Evolutionary conservation across 2,329 filamentous ascomycete species (phyloP).

Genomic region (Thelonectria rubi): DNA sequence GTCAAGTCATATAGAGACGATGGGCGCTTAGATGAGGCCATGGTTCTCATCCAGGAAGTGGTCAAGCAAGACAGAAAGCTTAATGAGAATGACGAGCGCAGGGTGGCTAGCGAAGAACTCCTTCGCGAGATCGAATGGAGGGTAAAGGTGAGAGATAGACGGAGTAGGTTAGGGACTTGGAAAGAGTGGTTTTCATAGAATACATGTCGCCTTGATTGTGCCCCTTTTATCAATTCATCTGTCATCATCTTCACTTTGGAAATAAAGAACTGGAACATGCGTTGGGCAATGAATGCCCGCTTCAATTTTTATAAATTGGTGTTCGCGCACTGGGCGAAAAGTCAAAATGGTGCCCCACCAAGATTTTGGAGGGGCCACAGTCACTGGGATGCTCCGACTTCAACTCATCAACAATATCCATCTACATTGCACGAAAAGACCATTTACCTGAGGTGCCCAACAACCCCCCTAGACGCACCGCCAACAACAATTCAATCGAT

Average conservation of each 20-base stretch:
- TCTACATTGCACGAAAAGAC: background rate
- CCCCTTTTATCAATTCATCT: background rate
- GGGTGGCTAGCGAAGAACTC: background rate
- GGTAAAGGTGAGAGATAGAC: no score
- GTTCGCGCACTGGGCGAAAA: slow-evolving; percentile 29
- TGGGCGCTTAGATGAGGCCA: background rate
- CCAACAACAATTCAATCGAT: background rate
- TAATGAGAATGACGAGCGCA: background rate
- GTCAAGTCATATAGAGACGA: background rate
- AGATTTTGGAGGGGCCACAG: slow-evolving; percentile 39
- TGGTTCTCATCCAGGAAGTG: background rate
- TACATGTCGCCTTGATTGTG: no score
- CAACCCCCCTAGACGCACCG: background rate
- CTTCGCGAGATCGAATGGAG: background rate
- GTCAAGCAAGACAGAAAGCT: background rate
- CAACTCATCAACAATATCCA: background rate
- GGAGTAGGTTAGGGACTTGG: no score
- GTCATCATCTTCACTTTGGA: background rate
- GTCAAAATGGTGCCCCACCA: slow-evolving; percentile 35
- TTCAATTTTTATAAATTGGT: slow-evolving; percentile 26
- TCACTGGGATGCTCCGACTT: slow-evolving; percentile 27
- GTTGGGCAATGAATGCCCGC: no score
- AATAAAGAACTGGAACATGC: background rate
- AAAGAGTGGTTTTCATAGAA: no score
- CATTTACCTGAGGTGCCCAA: background rate